Conservation (phyloP, 2,329 filamentous ascomycete genomes). For the Huntiella bhutanensis region DNA sequence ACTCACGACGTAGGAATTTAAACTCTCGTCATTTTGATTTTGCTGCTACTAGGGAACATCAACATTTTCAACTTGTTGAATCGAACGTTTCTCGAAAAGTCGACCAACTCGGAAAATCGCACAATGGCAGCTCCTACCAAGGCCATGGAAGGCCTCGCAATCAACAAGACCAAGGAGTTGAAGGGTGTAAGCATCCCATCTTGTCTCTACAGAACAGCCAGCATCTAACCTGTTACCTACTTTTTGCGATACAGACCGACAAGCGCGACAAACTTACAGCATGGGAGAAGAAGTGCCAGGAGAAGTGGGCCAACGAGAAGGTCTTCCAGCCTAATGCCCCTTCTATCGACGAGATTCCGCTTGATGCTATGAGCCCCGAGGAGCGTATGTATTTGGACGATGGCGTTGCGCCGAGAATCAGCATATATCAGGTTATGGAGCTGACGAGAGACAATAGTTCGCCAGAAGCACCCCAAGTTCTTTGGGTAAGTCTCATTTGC, state of each 20-base stretch:
- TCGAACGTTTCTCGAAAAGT: not conserved
- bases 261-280: conserved; percentile 69
- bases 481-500: conserved; percentile 52
- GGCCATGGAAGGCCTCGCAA: conserved; percentile 30
- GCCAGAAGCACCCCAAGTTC: conserved; percentile 73
- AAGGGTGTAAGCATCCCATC: conserved; percentile 28
- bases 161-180: conserved; percentile 42
- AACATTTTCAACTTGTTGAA: not conserved
- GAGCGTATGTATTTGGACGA: conserved; percentile 24
- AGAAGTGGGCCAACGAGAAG: conserved; percentile 47
- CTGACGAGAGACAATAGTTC: conserved; percentile 24
- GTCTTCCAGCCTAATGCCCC: conserved; percentile 81
- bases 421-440: not conserved
- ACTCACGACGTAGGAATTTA: too few species aligned
- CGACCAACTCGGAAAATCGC: not conserved
- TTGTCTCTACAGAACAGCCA: too few species aligned
- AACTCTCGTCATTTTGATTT: too few species aligned
- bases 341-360: conserved; percentile 55
- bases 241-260: conserved; percentile 40
- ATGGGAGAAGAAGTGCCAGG: conserved; percentile 66
- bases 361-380: conserved; percentile 50
- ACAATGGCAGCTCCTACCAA: conserved; percentile 15
- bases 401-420: not conserved
- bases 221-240: not conserved
- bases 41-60: too few species aligned